Base-by-base conservation (phyloP, 352 stramenopile genomes). In the Phytophthora agathidicida region DNA sequence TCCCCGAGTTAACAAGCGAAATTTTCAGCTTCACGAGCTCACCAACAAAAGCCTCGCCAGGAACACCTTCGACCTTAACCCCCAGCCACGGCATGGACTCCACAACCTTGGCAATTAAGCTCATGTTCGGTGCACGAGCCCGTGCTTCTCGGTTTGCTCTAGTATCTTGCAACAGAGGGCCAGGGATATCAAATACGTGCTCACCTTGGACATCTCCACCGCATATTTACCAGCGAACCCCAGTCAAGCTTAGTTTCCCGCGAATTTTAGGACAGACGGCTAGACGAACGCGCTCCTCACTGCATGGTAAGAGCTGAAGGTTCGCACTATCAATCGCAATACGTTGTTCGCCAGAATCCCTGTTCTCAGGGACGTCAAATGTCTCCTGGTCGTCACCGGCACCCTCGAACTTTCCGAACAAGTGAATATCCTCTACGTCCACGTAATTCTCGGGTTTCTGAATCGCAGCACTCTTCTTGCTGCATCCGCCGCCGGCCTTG, bases 151-250 rank as follows among this genome's bases (percentile, higher is more conserved):
- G 75, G 46, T 89, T 67, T 7, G 78, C 72, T 17, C 81, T 69
- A 23, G 83, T 89, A 55, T 92, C 80, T 58, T 92, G 83, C 10
- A 92, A 56, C 17, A 92, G 57, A 5, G 80, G 77, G 4, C 83
- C 83, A 9, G 80, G 83, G 20, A 92, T 87, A 28, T 88, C 65
- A 38, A 92, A 92, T 5, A 75, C 65, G 22, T 91, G 80, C 44
- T 90, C 80, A 0, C 83, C 83, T 33, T 86, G 64, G 1, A 92
- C 83, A 20, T 89, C 73, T 8, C 80, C 80, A 23, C 78, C 76
- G 35, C 79, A 90, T 32, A 92, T 86, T 9, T 77, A 88, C 83
- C 83, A 92, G 1, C 79, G 77, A 3, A 92, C 75, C 11, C 83
- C 83, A 2, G 60, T 72, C 50, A 92, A 80, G 9, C 62, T 65